Conservation (phyloP, 1,139 yeast genomes). For the Nadsonia commutata region DNA sequence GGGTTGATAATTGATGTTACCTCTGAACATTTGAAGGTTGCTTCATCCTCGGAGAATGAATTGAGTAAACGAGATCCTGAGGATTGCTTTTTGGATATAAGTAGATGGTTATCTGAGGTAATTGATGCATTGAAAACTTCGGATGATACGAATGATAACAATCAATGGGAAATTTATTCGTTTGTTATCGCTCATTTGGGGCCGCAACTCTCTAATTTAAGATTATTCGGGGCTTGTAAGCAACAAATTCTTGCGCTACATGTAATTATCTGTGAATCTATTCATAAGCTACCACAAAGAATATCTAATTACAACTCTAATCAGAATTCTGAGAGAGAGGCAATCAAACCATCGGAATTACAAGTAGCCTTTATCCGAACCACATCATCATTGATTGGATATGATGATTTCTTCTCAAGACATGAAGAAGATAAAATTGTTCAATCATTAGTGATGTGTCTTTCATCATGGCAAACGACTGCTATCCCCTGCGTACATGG, state of each 20-base stretch:
- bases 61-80: constrained; percentile 12
- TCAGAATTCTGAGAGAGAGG: constrained; percentile 23
- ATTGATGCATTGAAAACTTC: constrained; percentile 30
- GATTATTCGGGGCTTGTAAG: constrained; percentile 34
- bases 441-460: constrained; percentile 45
- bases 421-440: constrained; percentile 58
- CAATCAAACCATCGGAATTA: constrained; percentile 25
- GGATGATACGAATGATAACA: constrained; percentile 24
- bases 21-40: constrained; percentile 9
- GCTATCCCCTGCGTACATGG: constrained; percentile 64
- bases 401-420: constrained; percentile 41
- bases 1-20: constrained; percentile 20
- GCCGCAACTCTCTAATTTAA: constrained; percentile 52
- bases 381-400: constrained; percentile 54
- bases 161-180: constrained; percentile 60
- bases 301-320: not conserved
- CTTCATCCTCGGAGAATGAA: constrained; percentile 3
- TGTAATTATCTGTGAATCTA: constrained; percentile 43
- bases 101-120: constrained; percentile 39
- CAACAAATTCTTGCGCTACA: constrained; percentile 35
- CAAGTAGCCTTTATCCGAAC: constrained; percentile 49
- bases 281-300: constrained; percentile 20
- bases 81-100: constrained; percentile 27
- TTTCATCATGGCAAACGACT: constrained; percentile 65
- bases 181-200: constrained; percentile 56